A percentile compares a stretch with the other conserved stretches of the same genome.
These are phyloP conservation scores for Phytophthora aleatoria DNA, from an alignment of 352 stramenopile species.

Conservation along the genomic window DNA sequence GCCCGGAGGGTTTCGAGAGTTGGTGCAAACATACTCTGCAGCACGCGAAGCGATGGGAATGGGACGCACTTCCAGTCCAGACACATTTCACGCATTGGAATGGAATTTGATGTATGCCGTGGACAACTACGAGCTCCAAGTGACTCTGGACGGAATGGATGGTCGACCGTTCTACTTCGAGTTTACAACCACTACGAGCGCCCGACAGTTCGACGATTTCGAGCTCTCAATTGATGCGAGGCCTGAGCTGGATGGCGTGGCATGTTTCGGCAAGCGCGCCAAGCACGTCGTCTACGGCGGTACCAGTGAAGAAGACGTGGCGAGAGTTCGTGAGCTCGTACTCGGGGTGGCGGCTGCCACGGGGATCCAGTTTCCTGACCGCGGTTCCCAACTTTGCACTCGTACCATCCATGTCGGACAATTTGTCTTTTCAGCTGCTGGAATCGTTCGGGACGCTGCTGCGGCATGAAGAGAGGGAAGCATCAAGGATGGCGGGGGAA, in stretches of 20 bases:
- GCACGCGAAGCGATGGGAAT: slow-evolving; percentile 16
- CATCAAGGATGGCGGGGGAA: no score
- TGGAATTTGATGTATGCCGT: neutral
- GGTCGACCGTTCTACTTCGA: neutral
- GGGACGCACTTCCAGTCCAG: slow-evolving; percentile 9
- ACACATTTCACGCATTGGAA: slow-evolving; percentile 10
- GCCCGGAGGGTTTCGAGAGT: slow-evolving; percentile 1
- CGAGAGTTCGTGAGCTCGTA: slow-evolving; percentile 5
- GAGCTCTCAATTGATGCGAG: neutral
- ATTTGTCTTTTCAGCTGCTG: slow-evolving; percentile 20
- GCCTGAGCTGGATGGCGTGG: neutral
- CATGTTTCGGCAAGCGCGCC: neutral
- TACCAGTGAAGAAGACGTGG: slow-evolving; percentile 16
- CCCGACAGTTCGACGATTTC: neutral
- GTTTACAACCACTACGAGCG: neutral
- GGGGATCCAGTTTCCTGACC: neutral
- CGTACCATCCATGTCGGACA: slow-evolving; percentile 3
- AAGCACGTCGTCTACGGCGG: slow-evolving; percentile 12
- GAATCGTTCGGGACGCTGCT: slow-evolving; percentile 11
- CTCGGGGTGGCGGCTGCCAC: neutral
- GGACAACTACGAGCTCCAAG: neutral
- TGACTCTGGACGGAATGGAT: neutral
- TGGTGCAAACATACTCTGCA: slow-evolving; percentile 20
- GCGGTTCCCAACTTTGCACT: neutral
- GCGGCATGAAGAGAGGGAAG: slow-evolving; percentile 1